phyloP scores from a whole-genome alignment of 805 yeast species.

The Wickerhamiella allomyrinae region DNA sequence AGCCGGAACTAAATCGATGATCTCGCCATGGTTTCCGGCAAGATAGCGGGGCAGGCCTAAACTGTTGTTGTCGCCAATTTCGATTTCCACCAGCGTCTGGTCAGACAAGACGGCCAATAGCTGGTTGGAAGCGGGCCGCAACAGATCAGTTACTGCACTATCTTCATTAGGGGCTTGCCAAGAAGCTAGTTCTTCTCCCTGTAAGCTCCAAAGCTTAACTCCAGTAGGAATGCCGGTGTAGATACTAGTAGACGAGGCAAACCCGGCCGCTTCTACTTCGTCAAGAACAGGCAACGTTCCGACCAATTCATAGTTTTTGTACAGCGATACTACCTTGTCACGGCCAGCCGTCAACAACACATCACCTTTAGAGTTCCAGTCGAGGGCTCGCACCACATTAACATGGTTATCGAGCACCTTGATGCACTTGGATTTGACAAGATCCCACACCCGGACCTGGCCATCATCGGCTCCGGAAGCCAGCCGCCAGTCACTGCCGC shows the following conservation, averaged over 20 bases:
- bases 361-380: conserved; percentile 40
- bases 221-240: conserved; percentile 12
- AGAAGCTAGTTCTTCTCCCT: conserved; percentile 11
- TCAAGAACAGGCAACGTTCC: conserved; percentile 62
- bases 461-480: conserved; percentile 58
- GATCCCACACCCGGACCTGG: conserved; percentile 45
- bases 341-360: conserved; percentile 72
- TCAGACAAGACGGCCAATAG: conserved; percentile 43
- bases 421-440: conserved; percentile 54
- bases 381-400: conserved; percentile 76
- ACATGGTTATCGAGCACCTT: conserved; percentile 57
- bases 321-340: conserved; percentile 61
- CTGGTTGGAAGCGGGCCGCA: neutral
- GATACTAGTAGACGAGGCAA: conserved; percentile 17
- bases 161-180: conserved; percentile 14
- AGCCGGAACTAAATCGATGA: conserved; percentile 73
- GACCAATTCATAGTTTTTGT: conserved; percentile 32
- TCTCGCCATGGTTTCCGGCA: conserved; percentile 92
- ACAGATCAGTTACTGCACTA: conserved; percentile 10
- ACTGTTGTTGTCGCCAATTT: neutral
- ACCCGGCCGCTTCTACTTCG: conserved; percentile 27
- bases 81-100: conserved; percentile 52
- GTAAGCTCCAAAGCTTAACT: conserved; percentile 13
- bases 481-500: conserved; percentile 52
- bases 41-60: conserved; percentile 21